Percentiles rank a stretch among this genome's conserved stretches.
These are phyloP conservation scores for Beauveria scarabaeidicola DNA, from an alignment of 2,329 filamentous ascomycete genomes.

Conservation along the genomic window DNA sequence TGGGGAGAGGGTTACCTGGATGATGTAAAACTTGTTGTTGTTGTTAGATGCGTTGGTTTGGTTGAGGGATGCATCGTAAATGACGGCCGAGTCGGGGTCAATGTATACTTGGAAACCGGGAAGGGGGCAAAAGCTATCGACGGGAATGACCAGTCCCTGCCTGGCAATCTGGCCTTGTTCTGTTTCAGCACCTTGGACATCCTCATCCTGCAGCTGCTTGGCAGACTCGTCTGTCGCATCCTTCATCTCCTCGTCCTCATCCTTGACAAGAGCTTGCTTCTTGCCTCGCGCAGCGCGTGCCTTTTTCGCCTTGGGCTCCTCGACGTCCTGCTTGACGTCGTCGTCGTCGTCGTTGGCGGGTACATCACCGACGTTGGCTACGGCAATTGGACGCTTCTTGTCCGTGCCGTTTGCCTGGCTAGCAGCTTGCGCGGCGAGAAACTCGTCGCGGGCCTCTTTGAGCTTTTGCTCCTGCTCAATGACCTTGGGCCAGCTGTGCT, in stretches of 20 bases:
- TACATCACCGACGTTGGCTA: slow-evolving; percentile 16
- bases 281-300: slow-evolving; percentile 22
- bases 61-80: slow-evolving; percentile 73
- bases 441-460: slow-evolving; percentile 17
- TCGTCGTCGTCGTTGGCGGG: slow-evolving; percentile 30
- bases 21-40: slow-evolving; percentile 75
- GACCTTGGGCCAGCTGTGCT: slow-evolving; percentile 20
- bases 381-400: slow-evolving; percentile 21
- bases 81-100: slow-evolving; percentile 49
- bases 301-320: slow-evolving; percentile 33
- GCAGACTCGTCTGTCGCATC: slow-evolving; percentile 23
- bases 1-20: slow-evolving; percentile 45
- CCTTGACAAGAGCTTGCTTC: slow-evolving; percentile 16
- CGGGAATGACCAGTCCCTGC: slow-evolving; percentile 36
- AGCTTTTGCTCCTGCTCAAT: slow-evolving; percentile 17
- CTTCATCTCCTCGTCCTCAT: slow-evolving; percentile 17
- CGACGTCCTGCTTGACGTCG: slow-evolving; percentile 28
- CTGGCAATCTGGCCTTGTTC: slow-evolving; percentile 39
- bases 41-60: slow-evolving; percentile 65
- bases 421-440: slow-evolving; percentile 16
- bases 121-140: slow-evolving; percentile 38
- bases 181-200: slow-evolving; percentile 24
- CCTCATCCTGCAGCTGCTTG: slow-evolving; percentile 24
- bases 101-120: slow-evolving; percentile 51
- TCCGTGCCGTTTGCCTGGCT: slow-evolving; percentile 12